phyloP scores from a whole-genome alignment of 495 filamentous ascomycete genomes.

The Aspergillus saccharolyticus region DNA sequence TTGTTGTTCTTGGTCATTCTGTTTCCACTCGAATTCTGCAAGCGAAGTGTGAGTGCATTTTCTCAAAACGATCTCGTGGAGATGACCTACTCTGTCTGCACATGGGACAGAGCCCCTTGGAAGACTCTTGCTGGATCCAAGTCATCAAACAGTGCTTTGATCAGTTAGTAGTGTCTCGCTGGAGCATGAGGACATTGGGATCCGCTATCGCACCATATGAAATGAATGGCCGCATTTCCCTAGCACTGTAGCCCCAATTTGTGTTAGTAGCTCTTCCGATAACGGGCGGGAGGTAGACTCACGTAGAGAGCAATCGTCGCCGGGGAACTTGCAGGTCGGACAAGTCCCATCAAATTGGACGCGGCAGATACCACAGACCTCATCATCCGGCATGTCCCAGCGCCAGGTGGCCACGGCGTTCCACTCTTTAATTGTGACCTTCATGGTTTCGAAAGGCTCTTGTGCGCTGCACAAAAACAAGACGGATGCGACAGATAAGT shows the following conservation, averaged over 20 bases:
- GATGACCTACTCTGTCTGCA: conserved; percentile 78
- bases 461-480: conserved; percentile 1
- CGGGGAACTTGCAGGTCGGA: conserved; percentile 95
- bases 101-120: conserved; percentile 95
- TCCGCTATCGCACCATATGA: conserved; percentile 68
- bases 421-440: conserved; percentile 89
- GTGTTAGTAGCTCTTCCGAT: conserved; percentile 1
- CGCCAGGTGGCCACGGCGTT: conserved; percentile 92
- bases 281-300: conserved; percentile 25
- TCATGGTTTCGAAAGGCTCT: conserved; percentile 51
- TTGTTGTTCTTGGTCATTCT: conserved; percentile 37
- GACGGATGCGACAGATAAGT: conserved; percentile 2
- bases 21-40: conserved; percentile 67
- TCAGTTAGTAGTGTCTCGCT: conserved; percentile 7
- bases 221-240: conserved; percentile 97
- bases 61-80: background rate
- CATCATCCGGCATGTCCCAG: conserved; percentile 97
- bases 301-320: conserved; percentile 91
- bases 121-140: conserved; percentile 92
- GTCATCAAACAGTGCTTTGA: conserved; percentile 86
- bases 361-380: conserved; percentile 97
- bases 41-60: conserved; percentile 17
- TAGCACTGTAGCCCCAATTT: conserved; percentile 55
- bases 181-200: conserved; percentile 15
- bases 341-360: conserved; percentile 97